Evolutionary conservation across 768 basidiomycete species (phyloP).

Genomic region (Panaeolus cyanescens): DNA sequence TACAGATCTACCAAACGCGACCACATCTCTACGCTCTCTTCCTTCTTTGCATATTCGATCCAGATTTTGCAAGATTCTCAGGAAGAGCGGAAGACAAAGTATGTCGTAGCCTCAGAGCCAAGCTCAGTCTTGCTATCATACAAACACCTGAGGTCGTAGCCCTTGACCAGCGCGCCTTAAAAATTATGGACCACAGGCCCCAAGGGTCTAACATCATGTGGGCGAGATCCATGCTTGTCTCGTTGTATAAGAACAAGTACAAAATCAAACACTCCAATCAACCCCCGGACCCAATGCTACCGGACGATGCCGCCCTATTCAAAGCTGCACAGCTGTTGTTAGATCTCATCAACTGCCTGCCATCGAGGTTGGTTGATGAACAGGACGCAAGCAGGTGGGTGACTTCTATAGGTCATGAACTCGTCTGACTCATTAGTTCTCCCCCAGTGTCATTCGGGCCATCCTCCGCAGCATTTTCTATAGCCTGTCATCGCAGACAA

Average conservation of each 20-base stretch:
- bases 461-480: no score
- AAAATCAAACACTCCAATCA: neutral
- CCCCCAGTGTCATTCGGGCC: no score
- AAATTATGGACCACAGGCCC: neutral
- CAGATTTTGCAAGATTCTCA: neutral
- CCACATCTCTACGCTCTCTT: neutral
- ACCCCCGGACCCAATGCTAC: neutral
- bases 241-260: neutral
- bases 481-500: no score
- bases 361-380: no score
- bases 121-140: neutral
- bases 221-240: neutral
- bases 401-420: no score
- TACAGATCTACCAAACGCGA: neutral
- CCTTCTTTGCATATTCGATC: neutral
- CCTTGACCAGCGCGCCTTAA: neutral
- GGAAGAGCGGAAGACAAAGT: neutral
- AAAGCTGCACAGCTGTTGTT: no score
- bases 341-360: no score
- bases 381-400: no score
- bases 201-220: neutral
- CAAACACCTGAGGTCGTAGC: neutral
- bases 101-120: neutral
- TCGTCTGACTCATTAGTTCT: no score
- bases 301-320: no score